Conservation (phyloP, 352 stramenopile species). For the Elongisporangium anandrum region DNA sequence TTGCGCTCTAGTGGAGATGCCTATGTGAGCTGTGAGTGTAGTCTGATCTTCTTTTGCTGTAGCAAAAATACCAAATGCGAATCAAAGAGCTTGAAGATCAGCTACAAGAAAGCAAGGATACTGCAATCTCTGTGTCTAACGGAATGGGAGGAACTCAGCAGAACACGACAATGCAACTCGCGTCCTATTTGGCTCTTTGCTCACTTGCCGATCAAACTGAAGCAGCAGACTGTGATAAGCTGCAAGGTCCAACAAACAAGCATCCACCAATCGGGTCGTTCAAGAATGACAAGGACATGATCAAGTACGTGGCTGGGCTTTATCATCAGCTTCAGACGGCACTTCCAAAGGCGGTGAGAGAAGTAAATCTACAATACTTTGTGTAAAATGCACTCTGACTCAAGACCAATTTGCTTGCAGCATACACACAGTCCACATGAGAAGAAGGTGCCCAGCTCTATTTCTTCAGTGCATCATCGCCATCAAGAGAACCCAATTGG, state of each 20-base stretch:
- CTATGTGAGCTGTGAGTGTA: not conserved
- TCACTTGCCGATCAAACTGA: constrained; percentile 27
- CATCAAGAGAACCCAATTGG: not conserved
- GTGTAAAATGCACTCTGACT: too few relatives aligned
- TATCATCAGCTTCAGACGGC: constrained; percentile 25
- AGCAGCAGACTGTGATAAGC: not conserved
- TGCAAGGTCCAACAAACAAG: not conserved
- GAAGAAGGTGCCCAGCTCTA: not conserved
- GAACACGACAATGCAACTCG: constrained; percentile 4
- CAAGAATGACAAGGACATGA: constrained; percentile 13
- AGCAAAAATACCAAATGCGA: constrained; percentile 34
- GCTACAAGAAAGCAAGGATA: constrained; percentile 13
- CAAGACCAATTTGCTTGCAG: too few relatives aligned
- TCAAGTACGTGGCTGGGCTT: constrained; percentile 32
- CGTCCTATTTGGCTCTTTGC: constrained; percentile 43
- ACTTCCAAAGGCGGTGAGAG: constrained; percentile 1
- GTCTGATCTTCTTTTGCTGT: constrained; percentile 1
- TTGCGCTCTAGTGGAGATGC: not conserved
- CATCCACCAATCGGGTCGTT: constrained; percentile 29
- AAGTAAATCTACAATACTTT: too few relatives aligned
- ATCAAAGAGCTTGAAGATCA: constrained; percentile 31
- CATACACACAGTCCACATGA: not conserved
- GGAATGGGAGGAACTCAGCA: not conserved
- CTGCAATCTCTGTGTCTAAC: not conserved
- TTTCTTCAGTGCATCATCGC: not conserved